Percentiles rank a stretch among this genome's conserved stretches.
Evolutionary conservation across 2,329 filamentous ascomycete species (phyloP).

Genomic region (Diplocarpon rosae): DNA sequence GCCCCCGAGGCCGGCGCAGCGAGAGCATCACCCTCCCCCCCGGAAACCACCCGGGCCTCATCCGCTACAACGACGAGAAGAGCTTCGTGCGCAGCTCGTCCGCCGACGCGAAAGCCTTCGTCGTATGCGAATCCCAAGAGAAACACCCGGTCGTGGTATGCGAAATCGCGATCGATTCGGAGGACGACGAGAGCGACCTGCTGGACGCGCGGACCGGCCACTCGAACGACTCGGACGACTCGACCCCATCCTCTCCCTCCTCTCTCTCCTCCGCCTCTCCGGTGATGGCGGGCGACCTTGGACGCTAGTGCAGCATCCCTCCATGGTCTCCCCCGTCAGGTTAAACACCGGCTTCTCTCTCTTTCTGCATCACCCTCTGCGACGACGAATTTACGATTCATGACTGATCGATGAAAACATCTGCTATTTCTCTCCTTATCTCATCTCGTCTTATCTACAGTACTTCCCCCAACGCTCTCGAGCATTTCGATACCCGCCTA

Average conservation of each 20-base stretch:
- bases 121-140: background rate
- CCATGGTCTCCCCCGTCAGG: slow-evolving; percentile 12
- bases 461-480: too few relatives aligned
- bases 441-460: background rate
- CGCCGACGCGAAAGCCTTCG: background rate
- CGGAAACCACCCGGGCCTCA: slow-evolving; percentile 31
- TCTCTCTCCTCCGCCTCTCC: slow-evolving; percentile 8
- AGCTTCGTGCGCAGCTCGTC: slow-evolving; percentile 4
- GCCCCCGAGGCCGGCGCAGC: slow-evolving; percentile 24
- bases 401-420: slow-evolving; percentile 4
- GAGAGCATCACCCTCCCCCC: slow-evolving; percentile 34
- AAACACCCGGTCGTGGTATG: background rate
- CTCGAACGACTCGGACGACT: slow-evolving; percentile 17
- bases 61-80: slow-evolving; percentile 35
- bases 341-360: background rate
- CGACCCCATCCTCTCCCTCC: too few relatives aligned
- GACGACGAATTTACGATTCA: slow-evolving; percentile 17
- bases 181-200: slow-evolving; percentile 8
- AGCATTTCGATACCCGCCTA: too few relatives aligned
- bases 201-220: background rate
- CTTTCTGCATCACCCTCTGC: slow-evolving; percentile 6
- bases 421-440: background rate
- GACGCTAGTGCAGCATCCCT: slow-evolving; percentile 28
- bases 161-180: slow-evolving; percentile 1
- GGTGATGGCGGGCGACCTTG: slow-evolving; percentile 14